phyloP scores from a whole-genome alignment of 768 basidiomycete species.

The Sporobolomyces phaffii region DNA sequence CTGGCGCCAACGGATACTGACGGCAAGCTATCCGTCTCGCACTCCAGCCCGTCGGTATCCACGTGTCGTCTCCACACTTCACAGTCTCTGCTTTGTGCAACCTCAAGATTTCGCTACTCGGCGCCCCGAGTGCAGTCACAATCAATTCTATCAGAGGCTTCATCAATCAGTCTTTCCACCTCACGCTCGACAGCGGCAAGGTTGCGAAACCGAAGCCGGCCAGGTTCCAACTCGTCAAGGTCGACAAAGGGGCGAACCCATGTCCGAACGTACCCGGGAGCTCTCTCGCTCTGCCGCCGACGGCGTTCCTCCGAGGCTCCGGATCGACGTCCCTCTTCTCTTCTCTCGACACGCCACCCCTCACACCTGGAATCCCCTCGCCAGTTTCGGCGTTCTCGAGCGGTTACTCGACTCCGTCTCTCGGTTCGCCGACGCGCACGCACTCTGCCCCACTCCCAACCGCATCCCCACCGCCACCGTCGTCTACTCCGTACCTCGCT shows the following conservation, averaged over 20 bases:
- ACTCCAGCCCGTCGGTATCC: conserved; percentile 25
- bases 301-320: neutral
- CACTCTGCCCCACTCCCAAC: neutral
- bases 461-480: neutral
- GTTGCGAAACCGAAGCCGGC: conserved; percentile 5
- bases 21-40: too few relatives aligned
- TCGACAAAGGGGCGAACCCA: conserved; percentile 11
- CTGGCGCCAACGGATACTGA: too few relatives aligned
- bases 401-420: neutral
- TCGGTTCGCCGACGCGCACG: neutral
- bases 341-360: too few relatives aligned
- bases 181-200: conserved; percentile 8
- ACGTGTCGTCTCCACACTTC: conserved; percentile 27
- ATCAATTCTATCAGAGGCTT: conserved; percentile 22
- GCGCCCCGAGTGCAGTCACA: neutral
- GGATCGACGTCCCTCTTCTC: neutral
- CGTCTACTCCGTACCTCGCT: neutral
- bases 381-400: neutral
- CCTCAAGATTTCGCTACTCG: conserved; percentile 20
- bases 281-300: neutral
- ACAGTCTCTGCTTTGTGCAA: conserved; percentile 26
- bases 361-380: neutral
- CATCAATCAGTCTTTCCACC: conserved; percentile 8
- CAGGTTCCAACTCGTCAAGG: conserved; percentile 3
- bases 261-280: neutral